Conservation (phyloP, 2,329 filamentous ascomycete species). For the Madurella fahalii region DNA sequence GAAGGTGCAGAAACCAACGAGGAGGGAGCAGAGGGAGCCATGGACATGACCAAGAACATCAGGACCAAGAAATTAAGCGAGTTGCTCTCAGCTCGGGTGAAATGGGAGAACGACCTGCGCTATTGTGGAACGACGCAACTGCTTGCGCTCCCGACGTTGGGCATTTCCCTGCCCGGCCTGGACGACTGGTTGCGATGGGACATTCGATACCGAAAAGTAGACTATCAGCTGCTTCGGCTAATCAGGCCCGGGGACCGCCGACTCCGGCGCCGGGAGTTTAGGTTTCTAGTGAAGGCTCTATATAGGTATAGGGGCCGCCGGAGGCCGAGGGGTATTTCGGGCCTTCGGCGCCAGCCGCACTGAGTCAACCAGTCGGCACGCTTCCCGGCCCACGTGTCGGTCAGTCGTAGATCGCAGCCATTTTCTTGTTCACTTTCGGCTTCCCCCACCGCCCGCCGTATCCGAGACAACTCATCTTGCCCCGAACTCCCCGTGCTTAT, state of each 20-base stretch:
- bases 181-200: conserved; percentile 48
- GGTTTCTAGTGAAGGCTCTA: conserved; percentile 15
- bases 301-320: neutral
- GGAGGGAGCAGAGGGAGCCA: neutral
- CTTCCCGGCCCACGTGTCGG: neutral
- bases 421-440: neutral
- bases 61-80: neutral
- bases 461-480: too few relatives aligned
- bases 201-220: conserved; percentile 48
- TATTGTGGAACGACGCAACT: conserved; percentile 34
- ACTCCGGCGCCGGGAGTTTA: conserved; percentile 7
- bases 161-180: conserved; percentile 43
- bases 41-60: neutral
- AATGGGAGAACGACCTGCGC: conserved; percentile 14
- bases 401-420: neutral
- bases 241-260: neutral
- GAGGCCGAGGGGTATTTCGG: neutral
- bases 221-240: conserved; percentile 35
- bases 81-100: neutral
- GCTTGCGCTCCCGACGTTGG: conserved; percentile 51
- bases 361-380: neutral
- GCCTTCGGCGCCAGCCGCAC: neutral
- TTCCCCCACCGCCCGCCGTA: too few relatives aligned
- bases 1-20: too few relatives aligned
- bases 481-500: neutral